phyloP scores from a whole-genome alignment of 805 yeast species.

The Cyberlindnera veronae region DNA sequence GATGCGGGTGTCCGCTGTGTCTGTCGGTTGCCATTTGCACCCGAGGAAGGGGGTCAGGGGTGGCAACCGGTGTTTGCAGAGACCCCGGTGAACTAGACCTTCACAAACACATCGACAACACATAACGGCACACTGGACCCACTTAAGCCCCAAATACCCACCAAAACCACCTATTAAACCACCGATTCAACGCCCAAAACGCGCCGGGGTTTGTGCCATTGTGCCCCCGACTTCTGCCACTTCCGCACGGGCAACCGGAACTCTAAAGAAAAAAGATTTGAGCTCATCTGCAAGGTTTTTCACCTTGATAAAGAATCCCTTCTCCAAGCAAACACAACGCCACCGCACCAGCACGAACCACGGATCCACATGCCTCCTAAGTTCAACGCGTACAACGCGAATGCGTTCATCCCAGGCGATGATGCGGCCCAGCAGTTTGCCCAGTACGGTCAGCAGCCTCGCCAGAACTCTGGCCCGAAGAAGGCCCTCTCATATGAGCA shows the following conservation, averaged over 20 bases:
- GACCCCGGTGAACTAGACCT: too few species aligned
- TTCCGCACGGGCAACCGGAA: conserved; percentile 1
- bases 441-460: conserved; percentile 6
- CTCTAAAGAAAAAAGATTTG: conserved; percentile 1
- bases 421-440: conserved; percentile 12
- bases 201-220: not conserved
- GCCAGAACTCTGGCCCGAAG: conserved; percentile 17
- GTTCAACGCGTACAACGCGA: conserved; percentile 34
- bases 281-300: conserved; percentile 5
- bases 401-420: conserved; percentile 30
- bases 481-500: conserved; percentile 27
- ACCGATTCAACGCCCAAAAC: too few species aligned
- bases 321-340: not conserved
- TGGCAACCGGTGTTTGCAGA: too few species aligned
- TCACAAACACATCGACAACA: too few species aligned
- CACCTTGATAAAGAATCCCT: too few species aligned
- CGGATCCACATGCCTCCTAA: conserved; percentile 38
- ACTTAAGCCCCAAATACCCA: too few species aligned
- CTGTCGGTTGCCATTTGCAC: not conserved
- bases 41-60: not conserved
- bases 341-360: not conserved
- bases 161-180: too few species aligned
- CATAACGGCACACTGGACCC: too few species aligned
- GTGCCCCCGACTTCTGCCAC: conserved; percentile 1
- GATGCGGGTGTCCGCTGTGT: not conserved